Base-by-base conservation (phyloP, 805 yeast species). In the Sugiyamaella qingdaonensis region DNA sequence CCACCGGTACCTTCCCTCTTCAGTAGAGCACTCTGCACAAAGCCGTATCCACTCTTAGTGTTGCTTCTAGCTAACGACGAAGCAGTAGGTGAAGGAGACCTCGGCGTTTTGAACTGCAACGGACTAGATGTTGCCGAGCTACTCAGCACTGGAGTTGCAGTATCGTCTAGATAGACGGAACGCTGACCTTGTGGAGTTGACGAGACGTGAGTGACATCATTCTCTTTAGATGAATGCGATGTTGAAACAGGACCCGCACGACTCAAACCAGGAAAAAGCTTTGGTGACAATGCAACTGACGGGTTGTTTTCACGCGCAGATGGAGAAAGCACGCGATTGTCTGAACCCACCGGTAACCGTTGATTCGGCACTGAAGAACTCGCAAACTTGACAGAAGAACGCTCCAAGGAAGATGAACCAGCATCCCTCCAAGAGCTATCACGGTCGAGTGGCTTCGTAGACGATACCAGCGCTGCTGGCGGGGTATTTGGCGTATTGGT, bases 11-110 rank as follows among this genome's bases (percentile, higher is more conserved):
- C 58, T 43, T 60, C 63, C 5, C 66, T 48, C 46, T 57, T 61
- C 29, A 62, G 56, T 56, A 61, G 48, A n/a, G 67, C 67, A n/a
- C 64, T 58, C 24, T 59, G 62, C 13, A 63, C 53, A 46, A 63
- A 63, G 37, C 60, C 55, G 21, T 52, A 56, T 33, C 53, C 54
- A 9, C 63, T 65, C 36, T 57, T 36, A 5, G 62, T 44, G 8
- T 66, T 64, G 36, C 59, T 53, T 4, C 58, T 47, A 10, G 61
- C 49, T 21, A 57, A 48, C 18, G 34, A 19, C n/a, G 52, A 27
- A 2, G 46, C 35, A 11, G 48, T 33, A 11, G 49, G 47, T 11
- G 52, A 43, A 8, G 52, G 37, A 4, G 52, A 21, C 24, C 43
- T 7, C 14, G 43, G 4, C 4, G 16, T 34, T n/a, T n/a, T 14